Conservation (phyloP, 2,329 filamentous ascomycete species). For the Microsporum audouinii region DNA sequence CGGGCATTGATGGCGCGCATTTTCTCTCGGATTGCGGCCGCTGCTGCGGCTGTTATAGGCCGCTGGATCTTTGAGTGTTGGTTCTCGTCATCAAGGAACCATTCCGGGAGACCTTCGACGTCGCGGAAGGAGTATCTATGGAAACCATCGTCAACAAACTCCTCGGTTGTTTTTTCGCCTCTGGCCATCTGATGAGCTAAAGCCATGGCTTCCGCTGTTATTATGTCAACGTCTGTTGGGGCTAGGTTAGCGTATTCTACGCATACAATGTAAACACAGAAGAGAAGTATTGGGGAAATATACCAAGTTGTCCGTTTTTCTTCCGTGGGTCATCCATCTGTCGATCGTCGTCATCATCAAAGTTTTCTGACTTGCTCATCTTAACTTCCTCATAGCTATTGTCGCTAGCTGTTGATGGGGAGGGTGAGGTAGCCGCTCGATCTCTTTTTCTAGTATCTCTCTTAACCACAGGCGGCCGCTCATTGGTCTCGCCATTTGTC, state of each 20-base stretch:
- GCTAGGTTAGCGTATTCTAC: neutral
- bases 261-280: conserved; percentile 14
- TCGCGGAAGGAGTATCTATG: conserved; percentile 89
- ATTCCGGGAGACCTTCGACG: conserved; percentile 81
- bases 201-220: conserved; percentile 98
- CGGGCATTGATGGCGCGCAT: conserved; percentile 81
- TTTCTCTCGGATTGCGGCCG: conserved; percentile 89
- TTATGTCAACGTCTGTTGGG: conserved; percentile 77
- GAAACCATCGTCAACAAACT: conserved; percentile 82
- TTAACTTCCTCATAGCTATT: neutral
- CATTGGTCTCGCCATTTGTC: neutral
- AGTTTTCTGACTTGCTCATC: conserved; percentile 1
- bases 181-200: conserved; percentile 84
- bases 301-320: conserved; percentile 35
- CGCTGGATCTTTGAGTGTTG: conserved; percentile 73
- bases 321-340: conserved; percentile 30
- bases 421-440: neutral
- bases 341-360: conserved; percentile 14
- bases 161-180: conserved; percentile 65
- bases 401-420: neutral
- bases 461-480: neutral
- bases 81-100: conserved; percentile 90
- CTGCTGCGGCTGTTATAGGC: conserved; percentile 84
- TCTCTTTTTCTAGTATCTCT: neutral
- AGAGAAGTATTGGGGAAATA: conserved; percentile 13